A percentile compares a stretch with the other conserved stretches of the same genome.
Evolutionary conservation across 345 rosid genomes (phyloP).

Genomic region (Zanthoxylum bungeanum): DNA sequence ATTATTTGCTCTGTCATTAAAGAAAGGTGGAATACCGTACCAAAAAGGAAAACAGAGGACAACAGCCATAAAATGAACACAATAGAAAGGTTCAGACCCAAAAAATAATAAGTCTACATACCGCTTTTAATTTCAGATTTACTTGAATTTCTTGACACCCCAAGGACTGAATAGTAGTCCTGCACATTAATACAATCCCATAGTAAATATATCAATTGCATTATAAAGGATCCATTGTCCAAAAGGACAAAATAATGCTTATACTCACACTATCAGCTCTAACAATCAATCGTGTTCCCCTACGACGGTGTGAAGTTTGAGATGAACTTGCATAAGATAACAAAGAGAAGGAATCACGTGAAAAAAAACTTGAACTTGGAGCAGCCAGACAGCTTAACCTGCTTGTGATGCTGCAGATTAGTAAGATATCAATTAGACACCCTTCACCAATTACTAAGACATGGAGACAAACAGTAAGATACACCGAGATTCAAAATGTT

Average conservation of each 20-base stretch:
- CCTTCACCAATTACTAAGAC: not conserved
- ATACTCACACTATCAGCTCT: constrained; percentile 85
- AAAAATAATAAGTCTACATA: constrained; percentile 26
- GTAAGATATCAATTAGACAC: constrained; percentile 4
- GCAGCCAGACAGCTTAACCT: constrained; percentile 50
- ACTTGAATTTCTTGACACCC: constrained; percentile 83
- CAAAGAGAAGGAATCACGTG: constrained; percentile 51
- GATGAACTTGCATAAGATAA: constrained; percentile 44
- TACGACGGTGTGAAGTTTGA: constrained; percentile 38
- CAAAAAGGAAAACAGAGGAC: not conserved
- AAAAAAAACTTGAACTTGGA: constrained; percentile 61
- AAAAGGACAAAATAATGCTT: constrained; percentile 19
- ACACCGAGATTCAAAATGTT: not conserved
- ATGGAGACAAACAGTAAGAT: not conserved
- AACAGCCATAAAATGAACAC: not conserved
- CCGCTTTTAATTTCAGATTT: constrained; percentile 97
- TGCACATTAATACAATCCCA: constrained; percentile 26
- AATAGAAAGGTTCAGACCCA: not conserved
- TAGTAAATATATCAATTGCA: not conserved
- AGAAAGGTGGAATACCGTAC: not conserved
- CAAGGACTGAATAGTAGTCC: constrained; percentile 93
- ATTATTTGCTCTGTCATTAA: not conserved
- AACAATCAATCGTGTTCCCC: constrained; percentile 67
- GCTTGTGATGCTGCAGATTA: constrained; percentile 36
- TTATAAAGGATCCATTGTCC: not conserved